Percentiles rank a stretch among this genome's conserved stretches.
Conservation (phyloP, 208 protist species). For the Leishmania tropica region DNA sequence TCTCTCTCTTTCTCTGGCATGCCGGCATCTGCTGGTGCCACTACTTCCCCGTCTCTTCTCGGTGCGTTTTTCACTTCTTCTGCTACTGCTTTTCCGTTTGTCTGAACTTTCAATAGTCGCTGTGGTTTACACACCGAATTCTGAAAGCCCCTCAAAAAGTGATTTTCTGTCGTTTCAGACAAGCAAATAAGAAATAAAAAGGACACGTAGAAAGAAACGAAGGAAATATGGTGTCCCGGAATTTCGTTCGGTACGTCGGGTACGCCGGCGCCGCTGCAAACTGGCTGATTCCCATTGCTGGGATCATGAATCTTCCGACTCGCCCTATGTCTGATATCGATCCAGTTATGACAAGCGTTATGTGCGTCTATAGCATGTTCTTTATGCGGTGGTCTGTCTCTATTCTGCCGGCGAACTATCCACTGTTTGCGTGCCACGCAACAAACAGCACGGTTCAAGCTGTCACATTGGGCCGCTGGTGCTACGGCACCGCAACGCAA, state of each 20-base stretch:
- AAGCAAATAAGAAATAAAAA: background rate
- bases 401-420: constrained; percentile 88
- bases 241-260: constrained; percentile 70
- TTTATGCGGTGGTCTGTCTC: constrained; percentile 89
- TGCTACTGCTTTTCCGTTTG: background rate
- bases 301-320: constrained; percentile 83
- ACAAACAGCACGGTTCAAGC: constrained; percentile 83
- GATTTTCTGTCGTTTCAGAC: constrained; percentile 4
- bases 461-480: constrained; percentile 56
- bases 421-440: constrained; percentile 81
- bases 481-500: constrained; percentile 22
- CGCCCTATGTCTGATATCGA: constrained; percentile 83
- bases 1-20: background rate
- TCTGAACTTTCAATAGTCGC: background rate
- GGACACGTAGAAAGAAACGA: background rate
- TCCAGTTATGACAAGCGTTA: constrained; percentile 76
- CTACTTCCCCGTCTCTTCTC: background rate
- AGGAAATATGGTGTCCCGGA: constrained; percentile 69
- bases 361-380: constrained; percentile 77
- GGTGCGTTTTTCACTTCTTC: background rate
- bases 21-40: background rate
- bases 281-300: constrained; percentile 91
- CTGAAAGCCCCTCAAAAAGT: background rate
- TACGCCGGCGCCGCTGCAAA: constrained; percentile 86
- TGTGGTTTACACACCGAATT: background rate